Conservation (phyloP, 148 eudicot species). For the Mesembryanthemum crystallinum region DNA sequence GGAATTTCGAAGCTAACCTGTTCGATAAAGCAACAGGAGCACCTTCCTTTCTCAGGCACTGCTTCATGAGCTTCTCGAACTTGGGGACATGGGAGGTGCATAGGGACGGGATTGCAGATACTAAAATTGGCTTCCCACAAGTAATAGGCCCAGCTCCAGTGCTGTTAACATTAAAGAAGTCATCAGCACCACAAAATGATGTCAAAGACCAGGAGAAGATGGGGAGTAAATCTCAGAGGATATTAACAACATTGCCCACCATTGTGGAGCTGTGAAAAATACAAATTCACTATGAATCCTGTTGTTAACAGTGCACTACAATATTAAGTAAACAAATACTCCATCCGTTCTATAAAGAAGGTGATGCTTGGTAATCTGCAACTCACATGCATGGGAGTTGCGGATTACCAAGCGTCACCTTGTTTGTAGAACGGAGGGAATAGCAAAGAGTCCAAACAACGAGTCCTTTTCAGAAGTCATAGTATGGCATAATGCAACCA, state of each 20-base stretch:
- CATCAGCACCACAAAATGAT: not conserved
- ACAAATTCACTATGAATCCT: not conserved
- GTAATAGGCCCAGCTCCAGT: slow-evolving; percentile 34
- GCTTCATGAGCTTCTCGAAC: slow-evolving; percentile 34
- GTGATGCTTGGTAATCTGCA: too few relatives aligned
- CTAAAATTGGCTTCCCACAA: slow-evolving; percentile 57
- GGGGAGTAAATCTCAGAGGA: not conserved
- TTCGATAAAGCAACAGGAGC: slow-evolving; percentile 36
- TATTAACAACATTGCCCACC: not conserved
- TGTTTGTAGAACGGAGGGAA: too few relatives aligned
- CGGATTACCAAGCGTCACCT: too few relatives aligned
- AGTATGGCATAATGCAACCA: not conserved
- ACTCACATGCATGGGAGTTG: too few relatives aligned
- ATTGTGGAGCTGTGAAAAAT: not conserved
- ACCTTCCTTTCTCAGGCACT: slow-evolving; percentile 57
- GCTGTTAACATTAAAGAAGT: slow-evolving; percentile 20
- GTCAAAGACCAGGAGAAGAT: not conserved
- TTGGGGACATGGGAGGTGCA: slow-evolving; percentile 40
- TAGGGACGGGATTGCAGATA: slow-evolving; percentile 45
- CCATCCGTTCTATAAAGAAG: too few relatives aligned
- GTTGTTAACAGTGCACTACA: not conserved
- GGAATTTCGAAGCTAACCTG: slow-evolving; percentile 54
- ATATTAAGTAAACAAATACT: not conserved
- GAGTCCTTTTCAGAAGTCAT: not conserved
- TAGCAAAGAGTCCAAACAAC: not conserved